Evolutionary conservation across 345 rosid species (phyloP).

Genomic region (Bretschneidera sinensis): DNA sequence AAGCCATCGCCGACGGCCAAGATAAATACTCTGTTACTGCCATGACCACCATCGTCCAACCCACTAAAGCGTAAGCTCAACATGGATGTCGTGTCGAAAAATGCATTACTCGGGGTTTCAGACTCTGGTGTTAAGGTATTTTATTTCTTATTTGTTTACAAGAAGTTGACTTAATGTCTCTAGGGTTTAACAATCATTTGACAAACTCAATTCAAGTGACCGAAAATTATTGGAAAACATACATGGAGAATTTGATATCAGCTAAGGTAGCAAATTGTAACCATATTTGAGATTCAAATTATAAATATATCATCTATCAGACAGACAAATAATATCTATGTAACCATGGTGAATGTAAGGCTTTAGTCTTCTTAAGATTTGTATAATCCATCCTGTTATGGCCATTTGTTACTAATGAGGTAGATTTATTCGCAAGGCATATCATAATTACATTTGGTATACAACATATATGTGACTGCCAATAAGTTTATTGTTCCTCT

Average conservation of each 20-base stretch:
- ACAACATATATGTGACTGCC: not conserved
- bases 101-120: constrained; percentile 28
- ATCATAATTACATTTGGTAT: not conserved
- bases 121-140: constrained; percentile 74
- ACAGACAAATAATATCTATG: too few species aligned
- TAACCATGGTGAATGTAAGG: too few species aligned
- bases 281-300: constrained; percentile 1
- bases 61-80: constrained; percentile 89
- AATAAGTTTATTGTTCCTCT: too few species aligned
- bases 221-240: not conserved
- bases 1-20: constrained; percentile 47
- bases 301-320: not conserved
- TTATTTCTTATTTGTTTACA: not conserved
- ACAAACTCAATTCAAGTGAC: constrained; percentile 5
- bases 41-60: constrained; percentile 81
- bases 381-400: too few species aligned
- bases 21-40: constrained; percentile 66
- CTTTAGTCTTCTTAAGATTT: too few species aligned
- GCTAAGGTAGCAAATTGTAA: not conserved
- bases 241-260: not conserved
- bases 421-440: not conserved
- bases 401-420: too few species aligned
- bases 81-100: constrained; percentile 38
- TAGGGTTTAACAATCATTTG: not conserved
- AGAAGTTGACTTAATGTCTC: not conserved